Conservation (phyloP, 1,139 yeast species). For the Pneumocystis oryctolagi region DNA sequence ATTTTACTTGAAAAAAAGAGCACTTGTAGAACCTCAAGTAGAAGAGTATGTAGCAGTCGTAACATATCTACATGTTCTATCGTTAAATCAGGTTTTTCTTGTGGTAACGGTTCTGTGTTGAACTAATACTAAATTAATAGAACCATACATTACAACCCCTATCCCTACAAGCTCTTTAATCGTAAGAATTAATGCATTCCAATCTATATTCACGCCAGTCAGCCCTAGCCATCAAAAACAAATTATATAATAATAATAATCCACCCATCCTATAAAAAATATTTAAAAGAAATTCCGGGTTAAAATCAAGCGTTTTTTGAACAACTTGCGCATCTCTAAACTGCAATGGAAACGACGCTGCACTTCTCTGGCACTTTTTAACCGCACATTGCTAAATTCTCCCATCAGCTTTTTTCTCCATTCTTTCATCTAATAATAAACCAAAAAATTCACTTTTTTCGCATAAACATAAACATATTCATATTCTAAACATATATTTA, state of each 20-base stretch:
- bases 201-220: neutral
- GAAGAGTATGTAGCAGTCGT: constrained; percentile 49
- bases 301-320: constrained; percentile 67
- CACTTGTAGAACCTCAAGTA: constrained; percentile 54
- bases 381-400: constrained; percentile 48
- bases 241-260: too few relatives aligned
- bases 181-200: neutral
- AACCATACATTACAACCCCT: constrained; percentile 23
- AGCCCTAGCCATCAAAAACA: neutral
- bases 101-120: constrained; percentile 55
- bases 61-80: constrained; percentile 35
- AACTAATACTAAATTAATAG: constrained; percentile 22
- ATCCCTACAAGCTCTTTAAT: constrained; percentile 26
- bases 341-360: constrained; percentile 65
- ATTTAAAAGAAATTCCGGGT: constrained; percentile 62
- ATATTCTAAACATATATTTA: neutral
- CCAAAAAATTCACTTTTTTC: constrained; percentile 76
- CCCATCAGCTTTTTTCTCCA: neutral
- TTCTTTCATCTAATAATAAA: constrained; percentile 18
- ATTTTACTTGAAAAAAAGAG: constrained; percentile 34
- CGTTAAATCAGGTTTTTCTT: constrained; percentile 46
- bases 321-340: constrained; percentile 59
- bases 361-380: constrained; percentile 58
- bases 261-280: constrained; percentile 62
- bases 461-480: neutral